A percentile compares a stretch with the other conserved stretches of the same genome.
These are phyloP conservation scores for Penicillium cataractarum DNA, from an alignment of 495 filamentous ascomycete genomes.

Conservation along the genomic window DNA sequence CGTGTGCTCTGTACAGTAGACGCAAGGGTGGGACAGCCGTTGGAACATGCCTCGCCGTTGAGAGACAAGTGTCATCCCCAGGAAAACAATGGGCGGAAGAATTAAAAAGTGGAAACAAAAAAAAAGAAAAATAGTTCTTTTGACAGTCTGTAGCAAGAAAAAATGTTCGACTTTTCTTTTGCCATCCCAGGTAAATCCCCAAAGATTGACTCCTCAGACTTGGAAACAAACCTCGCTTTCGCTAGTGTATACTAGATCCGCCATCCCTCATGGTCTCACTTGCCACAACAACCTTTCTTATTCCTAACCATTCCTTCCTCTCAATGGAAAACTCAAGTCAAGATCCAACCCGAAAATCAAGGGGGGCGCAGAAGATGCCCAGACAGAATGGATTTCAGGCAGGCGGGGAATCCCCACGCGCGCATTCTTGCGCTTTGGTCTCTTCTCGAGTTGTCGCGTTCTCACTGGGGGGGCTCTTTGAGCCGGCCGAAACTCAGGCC, in stretches of 20 bases:
- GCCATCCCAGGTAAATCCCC: too few relatives aligned
- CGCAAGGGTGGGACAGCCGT: conserved; percentile 26
- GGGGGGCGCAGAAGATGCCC: neutral
- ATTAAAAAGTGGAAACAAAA: neutral
- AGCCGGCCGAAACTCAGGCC: conserved; percentile 23
- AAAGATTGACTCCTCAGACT: neutral
- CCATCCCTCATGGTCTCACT: neutral
- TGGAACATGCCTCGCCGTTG: conserved; percentile 31
- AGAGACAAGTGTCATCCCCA: conserved; percentile 31
- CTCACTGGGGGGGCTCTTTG: neutral
- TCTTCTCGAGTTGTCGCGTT: conserved; percentile 8
- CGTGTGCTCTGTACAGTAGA: conserved; percentile 10
- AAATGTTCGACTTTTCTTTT: too few relatives aligned
- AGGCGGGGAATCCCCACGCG: conserved; percentile 14
- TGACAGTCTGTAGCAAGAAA: too few relatives aligned
- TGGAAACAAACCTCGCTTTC: neutral
- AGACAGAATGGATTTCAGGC: neutral
- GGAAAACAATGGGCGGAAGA: conserved; percentile 2
- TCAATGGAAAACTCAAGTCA: neutral
- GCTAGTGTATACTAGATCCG: neutral
- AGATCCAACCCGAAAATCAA: conserved; percentile 2
- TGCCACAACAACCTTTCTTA: neutral
- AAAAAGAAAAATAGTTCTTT: neutral
- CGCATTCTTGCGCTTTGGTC: conserved; percentile 27
- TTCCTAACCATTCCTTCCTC: neutral